Evolutionary conservation across 345 rosid species (phyloP), one percentile per base, ranked within the genome.

Genomic region (Populus tremula): DNA sequence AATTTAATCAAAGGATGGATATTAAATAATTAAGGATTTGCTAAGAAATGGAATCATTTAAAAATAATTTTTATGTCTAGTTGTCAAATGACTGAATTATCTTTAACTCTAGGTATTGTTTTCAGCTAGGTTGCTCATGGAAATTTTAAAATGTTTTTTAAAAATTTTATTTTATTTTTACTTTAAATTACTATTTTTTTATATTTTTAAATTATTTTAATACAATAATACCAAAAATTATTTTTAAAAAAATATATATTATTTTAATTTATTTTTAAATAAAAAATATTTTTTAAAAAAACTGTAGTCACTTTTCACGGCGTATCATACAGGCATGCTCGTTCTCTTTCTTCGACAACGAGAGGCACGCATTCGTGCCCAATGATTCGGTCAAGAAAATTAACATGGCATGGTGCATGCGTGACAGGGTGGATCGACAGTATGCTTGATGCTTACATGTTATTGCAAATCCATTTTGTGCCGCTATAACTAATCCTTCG

Each of bases 141-240:
- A 1, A 5, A 4, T 33, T 33, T 33, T 0, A 33, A 33, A 33
- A 0, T 33, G 0, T 33, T 33, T 33, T 33, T 33, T 5, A 33
- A 33, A 33, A 33, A 33, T 4, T 0, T 33, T 33, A 33, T 33
- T 33, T 33, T 33, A 4, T 0, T 4, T 4, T 33, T 33, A 33
- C 3, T 33, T 33, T 33, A 33, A 33, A 33, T 33, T 33, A 33
- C 0, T 33, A 3, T 0, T 33, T 33, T 33, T 33, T 4, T 0
- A 33, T 33, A 33, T 33, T 33, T 33, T 33, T 33, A 33, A 33
- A 33, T 4, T 33, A 33, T 33, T 33, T 33, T 33, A 4, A 33
- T 0, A 0, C 4, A 5, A 0, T 33, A 4, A 33, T 4, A 0
- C 0, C 0, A 33, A 4, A 33, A 33, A 4, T 33, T 33, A 4